Evolutionary conservation across 257 asterid genomes (phyloP).

Genomic region (Salvia miltiorrhiza): DNA sequence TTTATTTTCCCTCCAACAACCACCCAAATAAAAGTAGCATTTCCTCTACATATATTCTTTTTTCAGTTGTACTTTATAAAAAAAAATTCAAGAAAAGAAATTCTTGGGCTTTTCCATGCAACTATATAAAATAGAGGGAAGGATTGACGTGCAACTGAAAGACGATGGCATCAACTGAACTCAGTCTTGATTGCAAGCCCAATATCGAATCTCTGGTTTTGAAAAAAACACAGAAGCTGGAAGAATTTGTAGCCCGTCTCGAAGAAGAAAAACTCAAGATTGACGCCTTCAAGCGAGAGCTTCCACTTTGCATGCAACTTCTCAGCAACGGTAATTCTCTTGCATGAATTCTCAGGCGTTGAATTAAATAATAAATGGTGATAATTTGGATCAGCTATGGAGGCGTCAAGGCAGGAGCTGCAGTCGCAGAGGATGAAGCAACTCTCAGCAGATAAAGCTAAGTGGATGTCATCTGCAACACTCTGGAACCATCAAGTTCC

Average conservation of each 20-base stretch:
- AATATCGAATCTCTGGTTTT: constrained; percentile 42
- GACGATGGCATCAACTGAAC: constrained; percentile 51
- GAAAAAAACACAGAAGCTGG: constrained; percentile 41
- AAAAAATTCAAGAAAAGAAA: neutral
- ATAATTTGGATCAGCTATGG: constrained; percentile 44
- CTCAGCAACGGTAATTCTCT: constrained; percentile 55
- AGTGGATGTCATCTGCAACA: constrained; percentile 73
- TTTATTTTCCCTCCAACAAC: neutral
- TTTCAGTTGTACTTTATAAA: neutral
- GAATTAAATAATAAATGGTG: neutral
- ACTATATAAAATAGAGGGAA: neutral
- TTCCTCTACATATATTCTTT: neutral
- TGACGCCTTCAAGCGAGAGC: constrained; percentile 71
- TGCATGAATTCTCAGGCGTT: too few relatives aligned
- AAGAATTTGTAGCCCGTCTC: constrained; percentile 57
- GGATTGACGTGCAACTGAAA: neutral
- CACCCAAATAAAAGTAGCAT: neutral
- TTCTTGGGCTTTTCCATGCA: neutral
- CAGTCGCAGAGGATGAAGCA: constrained; percentile 31
- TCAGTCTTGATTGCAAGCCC: constrained; percentile 60
- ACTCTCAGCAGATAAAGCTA: constrained; percentile 43
- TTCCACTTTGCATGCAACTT: constrained; percentile 78
- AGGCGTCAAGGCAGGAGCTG: constrained; percentile 60
- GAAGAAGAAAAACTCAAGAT: constrained; percentile 77
- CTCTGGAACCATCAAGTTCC: constrained; percentile 55